These are phyloP conservation scores for Rhodomyrtus tomentosa DNA, from an alignment of 345 rosid genomes.

Conservation along the genomic window DNA sequence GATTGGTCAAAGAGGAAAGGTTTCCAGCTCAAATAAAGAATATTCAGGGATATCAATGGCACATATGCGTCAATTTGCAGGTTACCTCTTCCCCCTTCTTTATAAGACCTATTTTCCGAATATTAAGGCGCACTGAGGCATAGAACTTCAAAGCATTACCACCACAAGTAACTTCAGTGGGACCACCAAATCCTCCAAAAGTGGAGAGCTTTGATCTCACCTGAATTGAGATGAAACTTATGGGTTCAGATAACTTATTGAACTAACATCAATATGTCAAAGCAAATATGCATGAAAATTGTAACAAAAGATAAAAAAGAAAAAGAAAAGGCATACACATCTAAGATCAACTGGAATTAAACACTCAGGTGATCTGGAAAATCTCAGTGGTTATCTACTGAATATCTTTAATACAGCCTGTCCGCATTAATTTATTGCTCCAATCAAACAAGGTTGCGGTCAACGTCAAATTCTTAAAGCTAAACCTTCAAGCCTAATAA, in stretches of 20 bases:
- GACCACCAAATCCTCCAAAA: constrained; percentile 90
- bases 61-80: not conserved
- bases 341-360: not conserved
- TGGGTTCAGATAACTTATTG: not conserved
- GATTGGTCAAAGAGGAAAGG: not conserved
- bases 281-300: not conserved
- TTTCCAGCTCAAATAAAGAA: not conserved
- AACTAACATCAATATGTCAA: not conserved
- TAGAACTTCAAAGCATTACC: constrained; percentile 98
- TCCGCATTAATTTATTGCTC: not conserved
- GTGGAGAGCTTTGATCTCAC: constrained; percentile 87
- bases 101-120: constrained; percentile 53
- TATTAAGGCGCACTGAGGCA: constrained; percentile 85
- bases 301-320: not conserved
- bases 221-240: constrained; percentile 18
- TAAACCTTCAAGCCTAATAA: not conserved
- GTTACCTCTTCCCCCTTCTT: constrained; percentile 93
- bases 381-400: not conserved
- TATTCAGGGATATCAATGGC: not conserved
- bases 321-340: not conserved
- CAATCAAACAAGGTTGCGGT: not conserved
- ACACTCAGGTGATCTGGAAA: not conserved
- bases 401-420: not conserved
- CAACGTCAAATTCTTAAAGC: not conserved
- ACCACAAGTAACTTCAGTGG: constrained; percentile 93